Evolutionary conservation across 139 green algal species (phyloP).

Genomic region (Medakamo hakoo): DNA sequence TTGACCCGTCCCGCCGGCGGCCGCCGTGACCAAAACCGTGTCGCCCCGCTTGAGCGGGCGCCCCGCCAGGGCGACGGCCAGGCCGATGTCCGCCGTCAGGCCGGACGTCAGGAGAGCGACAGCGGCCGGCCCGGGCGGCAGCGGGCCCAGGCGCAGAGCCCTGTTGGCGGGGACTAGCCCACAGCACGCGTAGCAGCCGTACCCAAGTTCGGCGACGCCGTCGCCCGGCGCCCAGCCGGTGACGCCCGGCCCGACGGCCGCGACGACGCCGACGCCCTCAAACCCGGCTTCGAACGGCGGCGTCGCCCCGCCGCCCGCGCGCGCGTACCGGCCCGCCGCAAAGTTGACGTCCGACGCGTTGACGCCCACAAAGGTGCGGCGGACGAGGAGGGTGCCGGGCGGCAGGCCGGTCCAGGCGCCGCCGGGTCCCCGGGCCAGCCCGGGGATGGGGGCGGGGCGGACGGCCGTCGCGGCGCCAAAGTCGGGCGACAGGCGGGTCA

Average conservation of each 20-base stretch:
- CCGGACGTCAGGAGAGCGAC: slow-evolving; percentile 69
- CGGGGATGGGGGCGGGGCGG: slow-evolving; percentile 17
- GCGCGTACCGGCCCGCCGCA: slow-evolving; percentile 27
- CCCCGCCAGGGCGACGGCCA: slow-evolving; percentile 31
- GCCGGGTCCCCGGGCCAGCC: not conserved
- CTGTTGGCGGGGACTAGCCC: slow-evolving; percentile 7
- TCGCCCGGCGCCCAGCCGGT: slow-evolving; percentile 26
- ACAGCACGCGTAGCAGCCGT: slow-evolving; percentile 45
- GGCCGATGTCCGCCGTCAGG: slow-evolving; percentile 71
- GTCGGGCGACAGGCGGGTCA: slow-evolving; percentile 28
- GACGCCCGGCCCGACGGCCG: slow-evolving; percentile 20
- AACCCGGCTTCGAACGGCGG: slow-evolving; percentile 67
- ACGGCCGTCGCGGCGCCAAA: slow-evolving; percentile 40
- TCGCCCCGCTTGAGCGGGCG: slow-evolving; percentile 32
- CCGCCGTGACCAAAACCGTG: slow-evolving; percentile 84
- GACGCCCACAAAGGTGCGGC: slow-evolving; percentile 39
- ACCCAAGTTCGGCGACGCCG: slow-evolving; percentile 46
- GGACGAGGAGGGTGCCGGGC: slow-evolving; percentile 36
- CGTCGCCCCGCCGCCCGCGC: slow-evolving; percentile 7
- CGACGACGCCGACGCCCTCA: slow-evolving; percentile 54
- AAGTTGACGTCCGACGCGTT: slow-evolving; percentile 79
- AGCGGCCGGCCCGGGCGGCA: slow-evolving; percentile 42
- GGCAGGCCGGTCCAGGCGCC: slow-evolving; percentile 10
- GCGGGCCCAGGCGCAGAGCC: slow-evolving; percentile 25
- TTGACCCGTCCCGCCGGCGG: slow-evolving; percentile 75